Evolutionary conservation across 2,329 filamentous ascomycete species (phyloP).

Genomic region (Colletotrichum sp.): DNA sequence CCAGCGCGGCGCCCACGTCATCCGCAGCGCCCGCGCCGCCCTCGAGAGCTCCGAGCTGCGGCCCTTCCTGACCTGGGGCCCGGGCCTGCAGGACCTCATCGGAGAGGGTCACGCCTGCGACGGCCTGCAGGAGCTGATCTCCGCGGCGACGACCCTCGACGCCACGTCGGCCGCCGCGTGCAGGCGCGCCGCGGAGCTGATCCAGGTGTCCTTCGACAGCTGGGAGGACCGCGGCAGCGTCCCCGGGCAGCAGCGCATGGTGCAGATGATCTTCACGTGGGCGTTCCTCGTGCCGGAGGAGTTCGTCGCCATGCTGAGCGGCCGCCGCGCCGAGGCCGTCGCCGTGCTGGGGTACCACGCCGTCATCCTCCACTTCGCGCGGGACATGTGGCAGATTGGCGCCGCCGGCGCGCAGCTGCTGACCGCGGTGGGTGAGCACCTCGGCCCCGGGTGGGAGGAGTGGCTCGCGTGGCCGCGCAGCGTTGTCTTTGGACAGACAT

Average conservation of each 20-base stretch:
- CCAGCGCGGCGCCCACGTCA: conserved; percentile 26
- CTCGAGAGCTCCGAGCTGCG: not conserved
- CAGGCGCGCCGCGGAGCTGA: conserved; percentile 20
- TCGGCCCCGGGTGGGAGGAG: not conserved
- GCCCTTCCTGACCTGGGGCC: not conserved
- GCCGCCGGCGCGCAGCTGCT: conserved; percentile 20
- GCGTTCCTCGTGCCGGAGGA: conserved; percentile 24
- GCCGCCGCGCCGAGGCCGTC: conserved; percentile 27
- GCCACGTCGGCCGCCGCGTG: conserved; percentile 20
- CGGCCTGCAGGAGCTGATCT: conserved; percentile 5
- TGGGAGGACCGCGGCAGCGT: not conserved
- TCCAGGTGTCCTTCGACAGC: conserved; percentile 22
- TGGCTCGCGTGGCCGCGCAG: not conserved
- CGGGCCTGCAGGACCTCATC: not conserved
- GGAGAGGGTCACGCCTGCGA: not conserved
- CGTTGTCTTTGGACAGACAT: not conserved
- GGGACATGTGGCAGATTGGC: conserved; percentile 32
- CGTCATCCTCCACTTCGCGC: conserved; percentile 29
- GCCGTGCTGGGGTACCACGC: conserved; percentile 32
- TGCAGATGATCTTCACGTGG: conserved; percentile 33
- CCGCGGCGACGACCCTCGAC: conserved; percentile 26
- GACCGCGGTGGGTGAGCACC: not conserved
- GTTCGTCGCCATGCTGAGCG: conserved; percentile 28
- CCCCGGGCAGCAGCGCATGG: not conserved
- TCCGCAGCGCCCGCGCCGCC: not conserved